Percentiles rank a stretch among this genome's conserved stretches.
Conservation (phyloP, 257 asterid genomes). For the Capsicum baccatum region DNA sequence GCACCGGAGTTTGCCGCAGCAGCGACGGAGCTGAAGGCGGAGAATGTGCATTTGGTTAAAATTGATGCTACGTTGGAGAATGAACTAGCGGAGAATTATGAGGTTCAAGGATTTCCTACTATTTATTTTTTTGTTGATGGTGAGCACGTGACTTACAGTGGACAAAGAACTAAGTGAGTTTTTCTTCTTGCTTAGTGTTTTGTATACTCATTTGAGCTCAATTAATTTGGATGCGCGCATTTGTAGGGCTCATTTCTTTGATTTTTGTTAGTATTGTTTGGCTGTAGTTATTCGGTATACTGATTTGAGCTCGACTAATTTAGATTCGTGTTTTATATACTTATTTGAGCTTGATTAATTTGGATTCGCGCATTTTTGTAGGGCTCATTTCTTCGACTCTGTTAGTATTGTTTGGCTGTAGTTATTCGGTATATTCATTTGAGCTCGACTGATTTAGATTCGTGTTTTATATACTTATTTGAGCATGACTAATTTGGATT, state of each 20-base stretch:
- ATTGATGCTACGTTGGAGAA: conserved; percentile 78
- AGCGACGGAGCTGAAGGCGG: conserved; percentile 80
- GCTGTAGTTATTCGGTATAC: too few relatives aligned
- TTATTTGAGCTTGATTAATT: too few relatives aligned
- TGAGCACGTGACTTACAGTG: conserved; percentile 69
- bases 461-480: neutral
- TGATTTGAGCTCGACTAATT: too few relatives aligned
- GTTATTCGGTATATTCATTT: too few relatives aligned
- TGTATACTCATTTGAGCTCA: neutral
- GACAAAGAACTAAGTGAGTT: conserved; percentile 79
- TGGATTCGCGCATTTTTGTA: too few relatives aligned
- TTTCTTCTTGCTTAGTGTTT: neutral
- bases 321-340: too few relatives aligned
- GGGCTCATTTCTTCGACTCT: too few relatives aligned
- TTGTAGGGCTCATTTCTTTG: neutral
- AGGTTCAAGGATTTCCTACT: conserved; percentile 89
- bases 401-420: too few relatives aligned
- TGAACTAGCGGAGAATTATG: conserved; percentile 78
- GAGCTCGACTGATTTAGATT: too few relatives aligned
- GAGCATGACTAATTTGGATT: neutral
- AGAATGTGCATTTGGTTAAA: conserved; percentile 73
- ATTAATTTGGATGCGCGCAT: neutral
- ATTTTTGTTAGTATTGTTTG: too few relatives aligned
- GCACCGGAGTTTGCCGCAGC: conserved; percentile 95
- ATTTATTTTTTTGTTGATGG: conserved; percentile 80